A percentile compares a stretch with the other conserved stretches of the same genome.
Evolutionary conservation across 495 filamentous ascomycete genomes (phyloP).

Genomic region (Aspergillus haitiensis): DNA sequence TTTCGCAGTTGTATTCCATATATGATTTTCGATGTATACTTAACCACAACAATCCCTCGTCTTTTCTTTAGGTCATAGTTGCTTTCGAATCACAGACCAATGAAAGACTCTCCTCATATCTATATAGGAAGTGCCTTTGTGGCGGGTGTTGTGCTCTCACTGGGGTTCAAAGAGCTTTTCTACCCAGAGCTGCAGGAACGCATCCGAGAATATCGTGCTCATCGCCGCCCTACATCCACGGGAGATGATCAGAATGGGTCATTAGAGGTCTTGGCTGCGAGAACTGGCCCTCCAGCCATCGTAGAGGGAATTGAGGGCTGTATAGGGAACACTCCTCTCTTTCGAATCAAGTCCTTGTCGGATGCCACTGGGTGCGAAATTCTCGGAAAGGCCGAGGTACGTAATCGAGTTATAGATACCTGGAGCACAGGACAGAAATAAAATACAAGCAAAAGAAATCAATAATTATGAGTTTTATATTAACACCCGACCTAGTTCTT

Average conservation of each 20-base stretch:
- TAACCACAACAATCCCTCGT: neutral
- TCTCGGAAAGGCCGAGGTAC: slow-evolving; percentile 86
- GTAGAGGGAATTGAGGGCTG: slow-evolving; percentile 82
- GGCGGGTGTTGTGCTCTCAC: slow-evolving; percentile 68
- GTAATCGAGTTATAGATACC: neutral
- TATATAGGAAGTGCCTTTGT: slow-evolving; percentile 68
- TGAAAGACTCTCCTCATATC: slow-evolving; percentile 36
- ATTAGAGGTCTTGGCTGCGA: slow-evolving; percentile 26
- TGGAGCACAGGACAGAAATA: too few relatives aligned
- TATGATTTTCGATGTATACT: neutral
- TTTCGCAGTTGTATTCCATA: neutral
- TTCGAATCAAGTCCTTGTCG: slow-evolving; percentile 83
- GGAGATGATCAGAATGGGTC: slow-evolving; percentile 2
- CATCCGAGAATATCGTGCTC: slow-evolving; percentile 48
- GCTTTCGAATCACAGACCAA: neutral
- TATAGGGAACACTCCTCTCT: slow-evolving; percentile 91
- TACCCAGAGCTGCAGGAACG: slow-evolving; percentile 65
- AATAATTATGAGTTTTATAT: slow-evolving; percentile 2
- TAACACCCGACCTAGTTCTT: slow-evolving; percentile 58
- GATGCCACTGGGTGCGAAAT: slow-evolving; percentile 93
- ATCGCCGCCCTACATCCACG: slow-evolving; percentile 11
- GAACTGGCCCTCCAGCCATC: slow-evolving; percentile 43
- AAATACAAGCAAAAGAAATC: neutral
- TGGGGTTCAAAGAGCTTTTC: slow-evolving; percentile 68
- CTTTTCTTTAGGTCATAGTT: neutral